Evolutionary conservation across 148 eudicot genomes (phyloP).

Genomic region (Cornus florida): DNA sequence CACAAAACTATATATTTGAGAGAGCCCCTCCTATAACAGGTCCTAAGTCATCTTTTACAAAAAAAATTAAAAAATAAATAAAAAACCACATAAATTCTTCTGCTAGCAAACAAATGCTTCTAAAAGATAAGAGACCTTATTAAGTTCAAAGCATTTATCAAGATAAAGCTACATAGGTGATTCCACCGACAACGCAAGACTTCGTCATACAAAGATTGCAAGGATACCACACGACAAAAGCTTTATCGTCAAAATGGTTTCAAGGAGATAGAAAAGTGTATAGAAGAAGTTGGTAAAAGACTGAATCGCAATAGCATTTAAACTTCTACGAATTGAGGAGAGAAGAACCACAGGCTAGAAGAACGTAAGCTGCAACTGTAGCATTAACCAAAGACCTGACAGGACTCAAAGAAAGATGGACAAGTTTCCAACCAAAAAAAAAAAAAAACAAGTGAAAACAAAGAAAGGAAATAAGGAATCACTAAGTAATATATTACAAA

Average conservation of each 20-base stretch:
- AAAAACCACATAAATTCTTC: not conserved
- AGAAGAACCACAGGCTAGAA: not conserved
- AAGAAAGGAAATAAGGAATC: not conserved
- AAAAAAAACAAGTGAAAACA: no score
- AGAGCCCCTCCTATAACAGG: not conserved
- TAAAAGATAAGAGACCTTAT: not conserved
- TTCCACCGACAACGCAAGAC: no score
- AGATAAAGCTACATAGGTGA: not conserved
- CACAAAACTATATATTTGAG: no score
- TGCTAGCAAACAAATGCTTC: not conserved
- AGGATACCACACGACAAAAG: no score
- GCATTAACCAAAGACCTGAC: not conserved
- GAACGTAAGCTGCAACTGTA: not conserved
- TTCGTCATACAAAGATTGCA: no score
- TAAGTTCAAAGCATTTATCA: not conserved
- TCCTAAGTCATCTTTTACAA: not conserved
- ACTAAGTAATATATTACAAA: not conserved
- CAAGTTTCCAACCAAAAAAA: no score
- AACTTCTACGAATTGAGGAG: not conserved
- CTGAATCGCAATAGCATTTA: not conserved
- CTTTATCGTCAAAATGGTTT: no score
- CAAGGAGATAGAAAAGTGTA: not conserved
- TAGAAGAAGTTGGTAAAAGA: not conserved
- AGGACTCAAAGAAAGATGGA: not conserved
- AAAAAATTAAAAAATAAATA: not conserved